Evolutionary conservation across 805 yeast genomes (phyloP).

Genomic region (Cyberlindnera petersonii): DNA sequence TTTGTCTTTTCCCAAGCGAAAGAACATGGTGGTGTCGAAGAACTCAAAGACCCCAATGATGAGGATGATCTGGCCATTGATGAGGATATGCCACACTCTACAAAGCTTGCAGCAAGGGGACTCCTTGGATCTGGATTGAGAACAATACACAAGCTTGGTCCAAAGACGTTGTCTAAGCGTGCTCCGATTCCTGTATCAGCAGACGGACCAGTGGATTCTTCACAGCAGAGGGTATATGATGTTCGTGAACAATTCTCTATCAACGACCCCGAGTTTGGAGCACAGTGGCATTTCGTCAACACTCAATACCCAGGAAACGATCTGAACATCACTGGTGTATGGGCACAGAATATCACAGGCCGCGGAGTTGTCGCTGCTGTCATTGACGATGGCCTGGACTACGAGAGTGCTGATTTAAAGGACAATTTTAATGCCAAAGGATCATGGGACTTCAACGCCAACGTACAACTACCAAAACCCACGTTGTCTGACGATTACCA

Average conservation of each 20-base stretch:
- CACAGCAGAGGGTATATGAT: conserved; percentile 41
- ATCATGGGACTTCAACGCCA: conserved; percentile 90
- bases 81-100: background rate
- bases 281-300: conserved; percentile 93
- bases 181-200: conserved; percentile 46
- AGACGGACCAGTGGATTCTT: conserved; percentile 44
- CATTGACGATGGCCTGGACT: conserved; percentile 93
- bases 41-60: conserved; percentile 15
- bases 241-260: conserved; percentile 56
- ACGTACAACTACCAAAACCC: conserved; percentile 74
- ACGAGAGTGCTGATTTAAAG: conserved; percentile 66
- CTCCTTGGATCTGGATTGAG: conserved; percentile 30
- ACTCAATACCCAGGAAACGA: conserved; percentile 72
- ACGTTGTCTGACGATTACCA: conserved; percentile 78
- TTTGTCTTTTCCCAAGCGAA: conserved; percentile 61
- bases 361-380: conserved; percentile 79
- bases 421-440: conserved; percentile 72
- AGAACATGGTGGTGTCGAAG: conserved; percentile 13
- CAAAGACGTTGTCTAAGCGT: conserved; percentile 51
- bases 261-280: conserved; percentile 73
- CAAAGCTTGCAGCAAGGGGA: conserved; percentile 17
- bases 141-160: conserved; percentile 53
- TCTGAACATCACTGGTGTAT: conserved; percentile 78
- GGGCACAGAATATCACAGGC: conserved; percentile 83
- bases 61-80: background rate